Base-by-base conservation (phyloP, 1,284 basidiomycete species). In the Rhodotorula sp. region DNA sequence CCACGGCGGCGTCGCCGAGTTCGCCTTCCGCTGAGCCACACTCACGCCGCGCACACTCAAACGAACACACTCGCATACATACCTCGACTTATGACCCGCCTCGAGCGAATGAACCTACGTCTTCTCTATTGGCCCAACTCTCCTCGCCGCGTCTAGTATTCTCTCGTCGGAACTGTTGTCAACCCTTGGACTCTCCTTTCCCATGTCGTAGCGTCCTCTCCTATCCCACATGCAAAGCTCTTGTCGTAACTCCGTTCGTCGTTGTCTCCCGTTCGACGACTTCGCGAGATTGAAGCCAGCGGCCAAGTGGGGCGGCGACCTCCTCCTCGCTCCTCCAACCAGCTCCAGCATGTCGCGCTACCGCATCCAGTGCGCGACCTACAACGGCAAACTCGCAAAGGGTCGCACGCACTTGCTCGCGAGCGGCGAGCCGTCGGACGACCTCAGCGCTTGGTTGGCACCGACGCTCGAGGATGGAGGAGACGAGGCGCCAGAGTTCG, bases 401-500 rank as follows among this genome's bases (percentile, higher is more conserved):
- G 74, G 73, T 18, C 68, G 71, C 10, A 68, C 72, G 11, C 53
- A 48, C 30, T 26, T 50, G 11, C 77, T 62, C 76, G 28, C 26
- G n/a, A 59, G 15, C 30, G 46, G n/a, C 44, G n/a, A 31, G 40
- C 58, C 60, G 7, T 22, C 51, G 2, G 48, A 26, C 15, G 77
- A 79, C 55, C 68, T 80, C 15, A 71, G 72, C 10, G 74, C 74
- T 13, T 81, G 80, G 80, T 75, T 81, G 26, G 68, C 77, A 26
- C 79, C 79, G 9, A 75, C 78, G 9, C 70, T 76, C 10, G 51
- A 18, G 54, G 51, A 20, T 22, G 24, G 53, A 54, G 6, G 51
- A 52, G 66, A 76, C 59, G 76, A 73, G 22, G 75, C 78, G 8
- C 87, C 90, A 44, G 92, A 94, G 79, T 87, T 94, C 47, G 86